Base-by-base conservation (phyloP, 495 filamentous ascomycete species). In the Penicillium paradoxum region DNA sequence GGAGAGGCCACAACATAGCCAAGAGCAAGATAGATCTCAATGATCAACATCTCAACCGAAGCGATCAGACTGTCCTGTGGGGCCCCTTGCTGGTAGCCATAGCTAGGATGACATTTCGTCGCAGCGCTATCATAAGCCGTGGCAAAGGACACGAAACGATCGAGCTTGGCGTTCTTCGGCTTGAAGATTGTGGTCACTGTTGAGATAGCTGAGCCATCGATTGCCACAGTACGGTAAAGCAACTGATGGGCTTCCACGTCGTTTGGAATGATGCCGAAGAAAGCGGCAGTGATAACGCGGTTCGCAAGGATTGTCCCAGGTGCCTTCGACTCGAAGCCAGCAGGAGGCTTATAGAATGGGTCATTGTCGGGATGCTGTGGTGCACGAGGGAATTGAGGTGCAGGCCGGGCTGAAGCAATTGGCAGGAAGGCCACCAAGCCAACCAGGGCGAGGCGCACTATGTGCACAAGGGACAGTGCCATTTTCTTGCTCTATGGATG, bases 131-230 rank as follows among this genome's bases (percentile, higher is more conserved):
- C 66, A 34, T 71, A 71, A 9, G 66, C 68, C 8, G 66, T 71
- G 22, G 66, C 62, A 53, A 66, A 69, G 0, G 66, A 68, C 14
- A 71, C 25, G 19, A 69, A 69, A n/a, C 66, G 59, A 27, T 71
- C 66, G 6, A 50, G 60, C 51, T 63, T 63, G 11, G 66, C 48
- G 4, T 24, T 22, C 4, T 24, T 19, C 0, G 68, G 68, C 48
- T 69, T 69, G 61, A 71, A 71, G 13, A 71, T 44, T 6, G 68
- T 71, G 3, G 68, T 71, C 17, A 69, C 66, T 3, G 64, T 64
- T 13, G 66, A 49, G 38, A 69, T 71, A 5, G 68, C 64, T 0
- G 68, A 65, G 9, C 68, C 68, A 43, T 71, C 60, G 40, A 70
- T 52, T 6, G 68, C 59, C 3, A 62, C 65, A 1, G 65, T 67